Evolutionary conservation across 352 stramenopile species (phyloP).

Genomic region (Globisporangium camurandrum): DNA sequence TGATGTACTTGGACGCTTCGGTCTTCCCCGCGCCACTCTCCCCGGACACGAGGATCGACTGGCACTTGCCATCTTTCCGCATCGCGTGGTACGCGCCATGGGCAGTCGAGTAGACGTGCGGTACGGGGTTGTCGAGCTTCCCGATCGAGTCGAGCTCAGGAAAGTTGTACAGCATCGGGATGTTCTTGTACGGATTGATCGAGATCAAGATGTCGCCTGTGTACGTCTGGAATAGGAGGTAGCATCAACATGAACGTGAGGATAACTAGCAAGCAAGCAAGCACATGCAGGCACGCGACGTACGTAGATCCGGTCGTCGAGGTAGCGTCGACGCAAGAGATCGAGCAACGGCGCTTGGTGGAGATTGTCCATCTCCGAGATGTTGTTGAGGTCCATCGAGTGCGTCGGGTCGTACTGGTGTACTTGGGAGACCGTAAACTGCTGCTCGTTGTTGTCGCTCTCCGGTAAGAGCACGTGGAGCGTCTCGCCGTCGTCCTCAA

Average conservation of each 20-base stretch:
- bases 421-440: conserved; percentile 71
- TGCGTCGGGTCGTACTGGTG: conserved; percentile 90
- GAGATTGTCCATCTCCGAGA: conserved; percentile 92
- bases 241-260: neutral
- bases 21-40: conserved; percentile 86
- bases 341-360: conserved; percentile 89
- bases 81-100: conserved; percentile 80
- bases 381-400: conserved; percentile 81
- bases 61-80: conserved; percentile 69
- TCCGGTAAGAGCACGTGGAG: conserved; percentile 79
- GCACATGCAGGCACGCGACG: conserved; percentile 7
- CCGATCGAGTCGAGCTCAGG: conserved; percentile 82
- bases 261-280: too few species aligned
- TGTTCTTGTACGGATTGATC: conserved; percentile 96
- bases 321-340: conserved; percentile 80
- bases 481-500: conserved; percentile 81
- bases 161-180: conserved; percentile 89
- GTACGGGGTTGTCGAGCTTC: conserved; percentile 80
- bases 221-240: conserved; percentile 59
- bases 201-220: conserved; percentile 94
- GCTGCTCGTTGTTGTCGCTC: conserved; percentile 65
- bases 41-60: conserved; percentile 83
- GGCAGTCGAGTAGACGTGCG: conserved; percentile 81
- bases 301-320: conserved; percentile 90
- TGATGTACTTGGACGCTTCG: conserved; percentile 89